Evolutionary conservation across 352 stramenopile species (phyloP), one percentile per base, ranked within the genome.

Genomic region (Globisporangium mamillatum): DNA sequence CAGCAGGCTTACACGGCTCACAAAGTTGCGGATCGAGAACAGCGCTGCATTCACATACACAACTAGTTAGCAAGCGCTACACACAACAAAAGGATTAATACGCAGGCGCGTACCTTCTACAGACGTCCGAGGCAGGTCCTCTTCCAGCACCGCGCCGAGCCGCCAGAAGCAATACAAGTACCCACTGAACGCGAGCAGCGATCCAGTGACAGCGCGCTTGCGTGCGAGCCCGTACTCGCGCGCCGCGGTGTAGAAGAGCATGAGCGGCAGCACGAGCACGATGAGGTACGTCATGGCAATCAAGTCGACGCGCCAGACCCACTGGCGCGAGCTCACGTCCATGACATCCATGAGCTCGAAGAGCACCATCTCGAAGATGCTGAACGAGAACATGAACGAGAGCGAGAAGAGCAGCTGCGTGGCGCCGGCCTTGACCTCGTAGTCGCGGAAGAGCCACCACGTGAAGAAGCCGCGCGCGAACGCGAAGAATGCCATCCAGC

Each of bases 381-480:
- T 91, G 48, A 95, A 77, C 14, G 83, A 92, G 65, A 92, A 92
- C 63, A 79, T 89, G 64, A 95, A 80, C 32, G 80, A 88, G 10
- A 82, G 67, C 44, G 82, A 85, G 75, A 95, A 95, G 53, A 95
- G 79, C 59, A 88, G 64, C 57, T 85, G 85, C 52, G 84, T 84
- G 61, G 68, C 71, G 38, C 60, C 64, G 36, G 72, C 79, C 59
- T 86, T 88, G 63, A 95, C 81, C 32, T 89, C 84, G 63, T 95
- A 95, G 73, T 95, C 87, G 16, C 82, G 84, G 72, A 95, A 93
- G 55, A 95, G 79, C 85, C 87, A 93, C 79, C 77, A 85, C 24
- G 85, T 80, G 77, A 95, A 93, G 77, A 95, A 95, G 62, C 83
- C 77, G 34, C 85, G 84, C 50, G 87, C 82, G 60, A 92, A 92